phyloP scores from a whole-genome alignment of 1,284 basidiomycete species.

The Fomes fomentarius region DNA sequence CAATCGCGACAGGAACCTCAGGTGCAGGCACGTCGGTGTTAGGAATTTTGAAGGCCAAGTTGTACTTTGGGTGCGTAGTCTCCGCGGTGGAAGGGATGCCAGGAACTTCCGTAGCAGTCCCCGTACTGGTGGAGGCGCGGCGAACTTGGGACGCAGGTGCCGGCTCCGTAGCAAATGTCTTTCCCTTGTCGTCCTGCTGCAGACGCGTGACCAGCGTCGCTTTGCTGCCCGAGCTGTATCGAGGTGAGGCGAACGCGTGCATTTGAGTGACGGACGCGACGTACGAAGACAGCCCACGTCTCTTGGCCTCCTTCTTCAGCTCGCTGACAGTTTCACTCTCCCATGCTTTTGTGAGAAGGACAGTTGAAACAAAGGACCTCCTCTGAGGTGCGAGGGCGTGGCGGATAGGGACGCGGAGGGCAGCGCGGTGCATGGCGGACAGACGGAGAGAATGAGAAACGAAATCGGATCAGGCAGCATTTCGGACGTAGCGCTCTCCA shows the following conservation, averaged over 20 bases:
- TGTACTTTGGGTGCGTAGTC: constrained; percentile 32
- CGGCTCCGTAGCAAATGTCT: constrained; percentile 19
- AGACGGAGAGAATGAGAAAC: constrained; percentile 6
- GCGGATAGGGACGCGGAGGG: constrained; percentile 30
- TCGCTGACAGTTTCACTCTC: constrained; percentile 63
- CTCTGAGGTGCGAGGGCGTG: constrained; percentile 21
- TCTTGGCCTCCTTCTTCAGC: constrained; percentile 66
- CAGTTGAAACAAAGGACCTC: constrained; percentile 61
- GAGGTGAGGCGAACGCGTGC: constrained; percentile 1
- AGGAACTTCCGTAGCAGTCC: constrained; percentile 27
- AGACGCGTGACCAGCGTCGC: constrained; percentile 57
- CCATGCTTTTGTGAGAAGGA: constrained; percentile 67
- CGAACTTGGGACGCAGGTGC: constrained; percentile 26
- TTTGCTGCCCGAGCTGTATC: constrained; percentile 60
- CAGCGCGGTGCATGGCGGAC: constrained; percentile 41
- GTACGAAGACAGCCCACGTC: constrained; percentile 66
- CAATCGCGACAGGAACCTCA: constrained; percentile 57
- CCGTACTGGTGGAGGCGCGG: constrained; percentile 38
- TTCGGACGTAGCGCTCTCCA: constrained; percentile 6
- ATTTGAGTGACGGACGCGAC: constrained; percentile 31
- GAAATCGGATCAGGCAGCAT: neutral
- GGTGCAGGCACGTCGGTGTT: constrained; percentile 48
- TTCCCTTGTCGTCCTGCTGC: constrained; percentile 48
- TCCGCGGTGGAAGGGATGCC: constrained; percentile 31
- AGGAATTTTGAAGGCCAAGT: constrained; percentile 59